phyloP scores from a whole-genome alignment of 2,329 filamentous ascomycete genomes.

The Exophiala calicioides region DNA sequence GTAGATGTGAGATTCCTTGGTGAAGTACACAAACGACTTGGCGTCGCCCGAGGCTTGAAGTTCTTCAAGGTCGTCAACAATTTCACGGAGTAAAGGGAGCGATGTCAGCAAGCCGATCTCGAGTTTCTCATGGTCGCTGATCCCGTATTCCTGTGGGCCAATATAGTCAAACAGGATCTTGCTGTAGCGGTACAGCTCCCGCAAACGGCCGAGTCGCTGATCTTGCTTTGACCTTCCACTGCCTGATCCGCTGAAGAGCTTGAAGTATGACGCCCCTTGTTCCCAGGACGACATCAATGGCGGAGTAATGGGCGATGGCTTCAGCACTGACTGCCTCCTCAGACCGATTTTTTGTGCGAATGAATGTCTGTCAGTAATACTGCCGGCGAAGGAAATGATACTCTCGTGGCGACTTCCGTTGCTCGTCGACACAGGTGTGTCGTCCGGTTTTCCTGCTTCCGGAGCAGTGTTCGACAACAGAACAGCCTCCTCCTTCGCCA shows the following conservation, averaged over 20 bases:
- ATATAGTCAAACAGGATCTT: slow-evolving; percentile 98
- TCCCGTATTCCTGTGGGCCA: slow-evolving; percentile 96
- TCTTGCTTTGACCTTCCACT: slow-evolving; percentile 79
- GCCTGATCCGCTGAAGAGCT: slow-evolving; percentile 76
- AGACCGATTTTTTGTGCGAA: slow-evolving; percentile 49
- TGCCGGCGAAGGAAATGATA: slow-evolving; percentile 11
- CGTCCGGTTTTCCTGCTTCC: slow-evolving; percentile 24
- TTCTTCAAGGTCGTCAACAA: slow-evolving; percentile 94
- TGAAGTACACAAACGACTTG: slow-evolving; percentile 98
- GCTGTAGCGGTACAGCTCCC: slow-evolving; percentile 88
- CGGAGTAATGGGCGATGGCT: slow-evolving; percentile 43
- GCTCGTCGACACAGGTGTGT: slow-evolving; percentile 6
- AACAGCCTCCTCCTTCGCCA: slow-evolving; percentile 28
- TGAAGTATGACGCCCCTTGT: slow-evolving; percentile 74
- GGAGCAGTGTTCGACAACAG: slow-evolving; percentile 21
- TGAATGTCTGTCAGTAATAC: slow-evolving; percentile 35
- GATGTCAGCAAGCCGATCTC: slow-evolving; percentile 96
- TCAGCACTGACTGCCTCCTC: slow-evolving; percentile 53
- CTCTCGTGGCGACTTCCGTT: slow-evolving; percentile 25
- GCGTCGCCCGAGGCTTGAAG: slow-evolving; percentile 92
- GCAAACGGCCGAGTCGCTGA: slow-evolving; percentile 79
- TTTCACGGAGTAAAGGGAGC: slow-evolving; percentile 89
- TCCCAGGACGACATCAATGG: slow-evolving; percentile 60
- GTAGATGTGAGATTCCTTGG: slow-evolving; percentile 98
- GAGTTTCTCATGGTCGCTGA: slow-evolving; percentile 93